Evolutionary conservation across 768 basidiomycete species (phyloP), one percentile per base, ranked within the genome.

Genomic region (Lanmaoa pseudosensibilis): DNA sequence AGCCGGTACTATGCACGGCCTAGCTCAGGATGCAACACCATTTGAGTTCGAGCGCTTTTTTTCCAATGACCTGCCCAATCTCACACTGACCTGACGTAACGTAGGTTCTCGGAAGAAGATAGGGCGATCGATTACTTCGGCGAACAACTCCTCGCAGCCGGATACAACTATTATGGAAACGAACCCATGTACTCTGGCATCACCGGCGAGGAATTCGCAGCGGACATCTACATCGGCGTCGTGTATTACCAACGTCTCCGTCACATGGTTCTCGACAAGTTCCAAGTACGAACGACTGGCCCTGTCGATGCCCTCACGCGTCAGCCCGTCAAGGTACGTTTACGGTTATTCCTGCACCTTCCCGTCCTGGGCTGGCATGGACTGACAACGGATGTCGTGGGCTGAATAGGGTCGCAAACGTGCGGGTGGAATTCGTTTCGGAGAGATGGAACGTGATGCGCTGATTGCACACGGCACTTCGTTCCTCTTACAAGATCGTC

Each of bases 121-220:
- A 94, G 91, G n/a, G 97, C 97, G 1, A 85, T 97, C 50, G 90
- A 95, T 62, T 98, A 98, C 78, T 99, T 99, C 64, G 97, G 97
- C 39, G 84, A 97, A 62, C 97, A 99, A 69, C 85, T 99, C 19
- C 76, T 86, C 40, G 89, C 91, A 21, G 86, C 97, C 15, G 97
- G 97, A 9, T 99, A 98, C 80, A 98, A 98, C 73, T 99, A 98
- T 73, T 92, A 96, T 69, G 97, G 97, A 15, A 98, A 97, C 75
- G 97, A 99, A 72, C 95, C 97, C 6, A 99, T 99, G 97, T 99
- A 99, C 73, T 98, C 96, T 54, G 97, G 97, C 23, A 97, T 99
- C 70, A 98, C 97, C 8, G 97, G 97, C 16, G 84, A 98, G 74
- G 97, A 99, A 75, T 99, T 99, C 73, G 88, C 91, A 40, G 97